phyloP scores from a whole-genome alignment of 2,329 filamentous ascomycete genomes.

The Ascomycota sp. region DNA sequence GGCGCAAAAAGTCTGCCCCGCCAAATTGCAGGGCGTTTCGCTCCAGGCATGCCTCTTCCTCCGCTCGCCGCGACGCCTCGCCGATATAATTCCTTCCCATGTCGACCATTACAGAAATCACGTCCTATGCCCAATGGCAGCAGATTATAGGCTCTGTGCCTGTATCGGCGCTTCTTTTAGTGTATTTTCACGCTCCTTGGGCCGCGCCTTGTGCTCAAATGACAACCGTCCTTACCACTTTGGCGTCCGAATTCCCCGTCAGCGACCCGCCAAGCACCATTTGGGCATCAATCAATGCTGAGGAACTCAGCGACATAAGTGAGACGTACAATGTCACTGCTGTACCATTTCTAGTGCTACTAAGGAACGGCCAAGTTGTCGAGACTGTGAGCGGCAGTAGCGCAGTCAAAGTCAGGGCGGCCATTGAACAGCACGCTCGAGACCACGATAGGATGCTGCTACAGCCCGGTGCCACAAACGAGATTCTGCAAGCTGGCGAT shows the following conservation, averaged over 20 bases:
- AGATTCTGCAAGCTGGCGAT: constrained; percentile 16
- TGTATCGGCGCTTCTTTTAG: constrained; percentile 51
- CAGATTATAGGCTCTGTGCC: constrained; percentile 45
- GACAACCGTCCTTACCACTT: constrained; percentile 64
- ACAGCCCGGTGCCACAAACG: constrained; percentile 15
- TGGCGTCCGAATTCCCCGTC: constrained; percentile 68
- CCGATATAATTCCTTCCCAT: constrained; percentile 19
- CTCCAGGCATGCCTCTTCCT: too few species aligned
- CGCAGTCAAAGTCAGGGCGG: constrained; percentile 61
- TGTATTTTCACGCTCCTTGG: constrained; percentile 95
- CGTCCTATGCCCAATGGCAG: constrained; percentile 53
- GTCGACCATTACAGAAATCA: constrained; percentile 62
- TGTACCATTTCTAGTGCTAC: constrained; percentile 76
- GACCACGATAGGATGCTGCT: constrained; percentile 14
- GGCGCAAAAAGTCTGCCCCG: too few species aligned
- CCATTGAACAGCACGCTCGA: constrained; percentile 65
- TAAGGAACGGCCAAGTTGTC: constrained; percentile 53
- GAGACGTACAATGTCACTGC: constrained; percentile 88
- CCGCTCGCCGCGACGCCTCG: too few species aligned
- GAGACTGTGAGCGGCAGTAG: constrained; percentile 83
- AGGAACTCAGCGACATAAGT: constrained; percentile 79
- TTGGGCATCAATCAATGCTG: constrained; percentile 85
- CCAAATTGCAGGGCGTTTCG: too few species aligned
- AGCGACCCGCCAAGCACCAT: constrained; percentile 44
- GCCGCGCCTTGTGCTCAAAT: constrained; percentile 91